Evolutionary conservation across 2,329 filamentous ascomycete genomes (phyloP).

Genomic region (Daldinia sp.): DNA sequence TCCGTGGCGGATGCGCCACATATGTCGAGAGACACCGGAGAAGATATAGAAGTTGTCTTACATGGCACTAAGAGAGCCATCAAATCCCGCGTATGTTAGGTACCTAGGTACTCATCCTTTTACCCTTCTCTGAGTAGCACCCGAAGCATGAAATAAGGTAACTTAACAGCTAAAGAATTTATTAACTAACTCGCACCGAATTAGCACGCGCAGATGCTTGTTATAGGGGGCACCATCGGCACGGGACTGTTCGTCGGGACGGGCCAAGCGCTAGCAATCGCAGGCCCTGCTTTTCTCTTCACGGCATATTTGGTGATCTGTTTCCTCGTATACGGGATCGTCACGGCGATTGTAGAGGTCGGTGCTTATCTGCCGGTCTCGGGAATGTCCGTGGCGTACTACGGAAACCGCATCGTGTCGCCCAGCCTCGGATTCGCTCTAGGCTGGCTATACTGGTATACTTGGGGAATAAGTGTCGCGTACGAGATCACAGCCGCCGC

Average conservation of each 20-base stretch:
- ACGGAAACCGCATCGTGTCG: conserved; percentile 44
- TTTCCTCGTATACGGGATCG: conserved; percentile 63
- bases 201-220: conserved; percentile 33
- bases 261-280: conserved; percentile 39
- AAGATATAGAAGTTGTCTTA: conserved; percentile 10
- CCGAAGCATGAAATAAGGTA: too few species aligned
- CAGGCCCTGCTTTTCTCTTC: conserved; percentile 52
- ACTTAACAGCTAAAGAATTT: neutral
- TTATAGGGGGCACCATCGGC: conserved; percentile 42
- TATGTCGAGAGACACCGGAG: neutral
- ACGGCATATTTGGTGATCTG: conserved; percentile 59
- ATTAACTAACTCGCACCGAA: neutral
- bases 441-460: conserved; percentile 57
- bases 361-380: conserved; percentile 41
- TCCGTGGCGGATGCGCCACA: neutral
- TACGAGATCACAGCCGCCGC: conserved; percentile 57
- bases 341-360: conserved; percentile 52
- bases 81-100: conserved; percentile 26
- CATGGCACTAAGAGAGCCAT: conserved; percentile 31
- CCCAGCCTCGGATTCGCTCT: conserved; percentile 49
- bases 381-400: conserved; percentile 40
- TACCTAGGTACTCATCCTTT: neutral
- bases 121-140: too few species aligned
- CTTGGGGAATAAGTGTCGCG: conserved; percentile 55
- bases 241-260: conserved; percentile 58